Evolutionary conservation across 148 eudicot species (phyloP).

Genomic region (Nyssa sinensis): DNA sequence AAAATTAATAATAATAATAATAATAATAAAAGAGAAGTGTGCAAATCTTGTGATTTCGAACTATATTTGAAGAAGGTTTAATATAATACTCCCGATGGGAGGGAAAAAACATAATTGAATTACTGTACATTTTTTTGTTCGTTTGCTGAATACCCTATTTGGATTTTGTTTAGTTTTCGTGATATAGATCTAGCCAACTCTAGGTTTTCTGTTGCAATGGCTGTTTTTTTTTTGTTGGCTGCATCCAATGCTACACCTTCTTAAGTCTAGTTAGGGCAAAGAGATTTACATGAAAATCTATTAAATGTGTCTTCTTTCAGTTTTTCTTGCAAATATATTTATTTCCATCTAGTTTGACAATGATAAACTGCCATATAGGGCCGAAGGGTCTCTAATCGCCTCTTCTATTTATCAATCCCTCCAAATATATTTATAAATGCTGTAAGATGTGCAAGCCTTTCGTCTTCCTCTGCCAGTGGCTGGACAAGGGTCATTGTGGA

Average conservation of each 20-base stretch:
- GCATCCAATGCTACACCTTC: too few species aligned
- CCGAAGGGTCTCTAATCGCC: constrained; percentile 84
- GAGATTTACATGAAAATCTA: background rate
- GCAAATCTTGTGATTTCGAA: background rate
- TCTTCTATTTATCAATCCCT: constrained; percentile 91
- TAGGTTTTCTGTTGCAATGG: too few species aligned
- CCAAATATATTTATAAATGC: constrained; percentile 94
- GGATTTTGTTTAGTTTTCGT: background rate
- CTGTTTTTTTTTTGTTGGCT: too few species aligned
- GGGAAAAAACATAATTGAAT: too few species aligned
- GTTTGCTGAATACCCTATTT: background rate
- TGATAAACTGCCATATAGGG: constrained; percentile 41
- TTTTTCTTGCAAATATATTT: background rate
- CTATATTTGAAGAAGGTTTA: background rate
- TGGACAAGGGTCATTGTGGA: constrained; percentile 99
- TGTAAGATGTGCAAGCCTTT: constrained; percentile 83
- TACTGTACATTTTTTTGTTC: background rate
- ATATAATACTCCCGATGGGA: background rate
- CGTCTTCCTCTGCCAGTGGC: constrained; percentile 80
- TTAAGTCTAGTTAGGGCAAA: too few species aligned
- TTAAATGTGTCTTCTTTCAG: too few species aligned
- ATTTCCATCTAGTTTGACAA: constrained; percentile 10
- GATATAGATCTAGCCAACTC: too few species aligned
- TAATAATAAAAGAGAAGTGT: background rate
- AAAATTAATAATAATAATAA: too few species aligned